These are phyloP conservation scores for Blastobotrys mokoenaii DNA, from an alignment of 805 yeast species.

Conservation along the genomic window DNA sequence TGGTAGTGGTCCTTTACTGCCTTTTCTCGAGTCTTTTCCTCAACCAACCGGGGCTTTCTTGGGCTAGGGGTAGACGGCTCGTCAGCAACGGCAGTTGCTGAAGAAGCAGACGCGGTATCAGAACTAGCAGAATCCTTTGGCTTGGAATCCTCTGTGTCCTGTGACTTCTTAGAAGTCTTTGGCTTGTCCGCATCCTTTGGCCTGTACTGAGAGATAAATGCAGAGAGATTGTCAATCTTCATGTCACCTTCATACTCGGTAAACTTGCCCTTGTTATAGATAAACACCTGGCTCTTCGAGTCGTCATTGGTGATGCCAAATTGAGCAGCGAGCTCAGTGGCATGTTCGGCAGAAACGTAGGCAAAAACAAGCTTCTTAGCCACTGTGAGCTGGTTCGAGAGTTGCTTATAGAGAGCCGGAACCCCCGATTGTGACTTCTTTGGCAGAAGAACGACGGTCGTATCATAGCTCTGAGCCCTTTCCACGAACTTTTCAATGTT, in stretches of 20 bases:
- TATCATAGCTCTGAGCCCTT: conserved; percentile 18
- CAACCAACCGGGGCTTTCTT: background rate
- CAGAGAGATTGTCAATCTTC: conserved; percentile 18
- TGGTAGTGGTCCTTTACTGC: background rate
- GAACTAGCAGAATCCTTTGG: background rate
- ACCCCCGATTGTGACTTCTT: conserved; percentile 20
- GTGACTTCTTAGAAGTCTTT: background rate
- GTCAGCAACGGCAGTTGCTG: background rate
- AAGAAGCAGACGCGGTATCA: background rate
- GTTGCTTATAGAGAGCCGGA: conserved; percentile 25
- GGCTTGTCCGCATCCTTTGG: background rate
- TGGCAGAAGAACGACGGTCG: conserved; percentile 24
- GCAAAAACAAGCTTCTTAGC: conserved; percentile 23
- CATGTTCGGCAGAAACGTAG: conserved; percentile 18
- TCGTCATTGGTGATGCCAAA: conserved; percentile 16
- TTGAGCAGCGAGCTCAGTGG: conserved; percentile 2
- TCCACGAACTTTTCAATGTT: conserved; percentile 19
- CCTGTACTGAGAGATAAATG: conserved; percentile 18
- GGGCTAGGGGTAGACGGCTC: background rate
- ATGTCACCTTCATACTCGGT: conserved; percentile 24
- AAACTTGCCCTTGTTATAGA: conserved; percentile 18
- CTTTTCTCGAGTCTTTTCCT: background rate
- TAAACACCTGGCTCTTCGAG: conserved; percentile 20
- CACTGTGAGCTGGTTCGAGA: conserved; percentile 23
- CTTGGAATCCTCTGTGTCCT: background rate